Conservation (phyloP, 495 filamentous ascomycete genomes). For the Penicillium chermesinum region DNA sequence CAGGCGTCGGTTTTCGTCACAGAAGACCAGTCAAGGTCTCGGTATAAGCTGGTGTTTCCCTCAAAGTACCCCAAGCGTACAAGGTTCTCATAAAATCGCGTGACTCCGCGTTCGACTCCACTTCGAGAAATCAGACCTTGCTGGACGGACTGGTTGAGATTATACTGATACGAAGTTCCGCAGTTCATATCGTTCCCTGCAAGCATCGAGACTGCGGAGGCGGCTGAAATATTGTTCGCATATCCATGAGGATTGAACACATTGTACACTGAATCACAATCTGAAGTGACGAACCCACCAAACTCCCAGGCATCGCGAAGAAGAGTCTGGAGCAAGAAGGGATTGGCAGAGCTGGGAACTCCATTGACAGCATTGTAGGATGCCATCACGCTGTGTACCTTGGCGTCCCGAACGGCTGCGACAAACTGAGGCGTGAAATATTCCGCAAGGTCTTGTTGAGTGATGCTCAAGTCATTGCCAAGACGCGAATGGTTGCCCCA, state of each 20-base stretch:
- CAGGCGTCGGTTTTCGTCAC: conserved; percentile 48
- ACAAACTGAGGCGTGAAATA: conserved; percentile 42
- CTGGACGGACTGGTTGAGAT: conserved; percentile 45
- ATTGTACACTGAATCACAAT: conserved; percentile 55
- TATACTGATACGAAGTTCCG: conserved; percentile 49
- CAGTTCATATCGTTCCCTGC: conserved; percentile 61
- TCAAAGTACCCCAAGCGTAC: conserved; percentile 59
- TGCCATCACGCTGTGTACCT: conserved; percentile 55
- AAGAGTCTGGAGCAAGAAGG: conserved; percentile 53
- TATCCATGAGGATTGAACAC: conserved; percentile 54
- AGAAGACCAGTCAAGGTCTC: conserved; percentile 46
- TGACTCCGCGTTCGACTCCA: conserved; percentile 49
- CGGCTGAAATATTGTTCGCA: conserved; percentile 36
- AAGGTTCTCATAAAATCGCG: conserved; percentile 52
- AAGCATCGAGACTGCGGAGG: conserved; percentile 50
- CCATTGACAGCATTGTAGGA: conserved; percentile 60
- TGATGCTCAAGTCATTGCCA: conserved; percentile 52
- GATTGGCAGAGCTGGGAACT: conserved; percentile 50
- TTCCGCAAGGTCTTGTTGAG: conserved; percentile 50
- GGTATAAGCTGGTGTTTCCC: conserved; percentile 40
- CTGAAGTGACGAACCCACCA: conserved; percentile 52
- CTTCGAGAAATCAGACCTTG: conserved; percentile 44
- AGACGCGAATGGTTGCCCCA: conserved; percentile 50
- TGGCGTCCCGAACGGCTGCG: conserved; percentile 44
- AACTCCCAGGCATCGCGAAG: conserved; percentile 48